Base-by-base conservation (phyloP, 768 basidiomycete species). In the Mycena vitilis region DNA sequence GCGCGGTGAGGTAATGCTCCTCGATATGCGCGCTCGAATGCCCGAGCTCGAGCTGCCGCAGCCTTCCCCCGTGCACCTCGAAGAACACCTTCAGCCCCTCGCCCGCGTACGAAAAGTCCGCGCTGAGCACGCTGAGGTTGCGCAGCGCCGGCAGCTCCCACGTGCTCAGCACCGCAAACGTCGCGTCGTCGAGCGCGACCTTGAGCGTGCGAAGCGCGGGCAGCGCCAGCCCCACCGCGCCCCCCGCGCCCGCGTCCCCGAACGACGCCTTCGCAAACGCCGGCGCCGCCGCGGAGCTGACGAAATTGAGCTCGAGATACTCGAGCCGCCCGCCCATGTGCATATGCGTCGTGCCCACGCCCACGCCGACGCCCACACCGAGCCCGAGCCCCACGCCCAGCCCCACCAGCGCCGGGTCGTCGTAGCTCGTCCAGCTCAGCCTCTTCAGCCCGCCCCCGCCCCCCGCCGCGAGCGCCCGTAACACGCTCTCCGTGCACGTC, bases 71-170 rank as follows among this genome's bases (percentile, higher is more conserved):
- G 73, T 93, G 92, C 18, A 87, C 83, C 34, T 84, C 79, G 78
- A 93, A 91, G 78, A 93, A 93, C 57, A 79, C 76, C 25, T 85
- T 76, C 73, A 93, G 92, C 5, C 92, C 91, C 22, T 77, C 80
- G 1, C 86, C 86, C n/a, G 89, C 87, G 73, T 91, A 91, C 60
- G 84, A 85, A 71, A 91, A 92, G 77, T 93, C 92, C 15, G 90
- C 86, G 11, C 88, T 87, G 45, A 93, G 81, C 36, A 93, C 89
- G 4, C 87, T 91, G 30, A 93, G 84, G 72, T 90, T 88, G 34
- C 81, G 81, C 53, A 93, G 82, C 9, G 70, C 74, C 2, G 92
- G 91, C 85, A 93, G 88, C 69, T 79, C 77, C 92, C 92, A 93
- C 5, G 81, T 80, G 0, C 90, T 84, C 25, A 93, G 86, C 13